Percentiles rank a stretch among this genome's conserved stretches.
phyloP scores from a whole-genome alignment of 306 rosid species.

The Pterocarpus macrocarpus region DNA sequence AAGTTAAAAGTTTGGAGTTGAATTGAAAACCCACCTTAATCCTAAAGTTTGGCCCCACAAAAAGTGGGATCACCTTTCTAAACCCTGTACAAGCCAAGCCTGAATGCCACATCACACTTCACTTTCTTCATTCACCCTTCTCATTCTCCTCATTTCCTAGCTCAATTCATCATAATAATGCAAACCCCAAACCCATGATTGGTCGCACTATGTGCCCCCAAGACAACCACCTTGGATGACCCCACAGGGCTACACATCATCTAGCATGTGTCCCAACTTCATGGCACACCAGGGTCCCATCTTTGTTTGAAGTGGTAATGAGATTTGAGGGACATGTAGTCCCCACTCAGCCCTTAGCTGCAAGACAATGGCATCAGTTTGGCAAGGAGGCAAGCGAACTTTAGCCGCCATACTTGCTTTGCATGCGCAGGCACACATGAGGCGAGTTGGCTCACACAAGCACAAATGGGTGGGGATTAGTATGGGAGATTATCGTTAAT shows the following conservation, averaged over 20 bases:
- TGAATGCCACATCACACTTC: conserved; percentile 23
- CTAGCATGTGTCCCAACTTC: conserved; percentile 76
- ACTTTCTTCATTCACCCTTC: conserved; percentile 8
- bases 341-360: conserved; percentile 66
- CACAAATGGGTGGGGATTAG: neutral
- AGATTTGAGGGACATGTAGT: conserved; percentile 61
- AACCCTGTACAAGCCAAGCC: conserved; percentile 40
- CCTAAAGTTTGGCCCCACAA: conserved; percentile 50
- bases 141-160: conserved; percentile 33
- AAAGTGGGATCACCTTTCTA: conserved; percentile 47
- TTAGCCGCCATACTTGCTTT: conserved; percentile 76
- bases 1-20: conserved; percentile 21
- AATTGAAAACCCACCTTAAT: conserved; percentile 18
- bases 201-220: conserved; percentile 71
- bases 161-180: conserved; percentile 55
- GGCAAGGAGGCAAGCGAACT: conserved; percentile 45
- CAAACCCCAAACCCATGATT: conserved; percentile 63
- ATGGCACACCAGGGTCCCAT: conserved; percentile 67
- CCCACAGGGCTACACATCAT: conserved; percentile 68
- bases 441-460: conserved; percentile 23
- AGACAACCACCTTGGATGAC: conserved; percentile 71
- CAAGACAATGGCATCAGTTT: conserved; percentile 58
- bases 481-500: too few species aligned
- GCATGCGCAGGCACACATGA: conserved; percentile 70
- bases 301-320: conserved; percentile 43